Evolutionary conservation across 768 basidiomycete genomes (phyloP), one percentile per base, ranked within the genome.

Genomic region (Termitomyces sp.): DNA sequence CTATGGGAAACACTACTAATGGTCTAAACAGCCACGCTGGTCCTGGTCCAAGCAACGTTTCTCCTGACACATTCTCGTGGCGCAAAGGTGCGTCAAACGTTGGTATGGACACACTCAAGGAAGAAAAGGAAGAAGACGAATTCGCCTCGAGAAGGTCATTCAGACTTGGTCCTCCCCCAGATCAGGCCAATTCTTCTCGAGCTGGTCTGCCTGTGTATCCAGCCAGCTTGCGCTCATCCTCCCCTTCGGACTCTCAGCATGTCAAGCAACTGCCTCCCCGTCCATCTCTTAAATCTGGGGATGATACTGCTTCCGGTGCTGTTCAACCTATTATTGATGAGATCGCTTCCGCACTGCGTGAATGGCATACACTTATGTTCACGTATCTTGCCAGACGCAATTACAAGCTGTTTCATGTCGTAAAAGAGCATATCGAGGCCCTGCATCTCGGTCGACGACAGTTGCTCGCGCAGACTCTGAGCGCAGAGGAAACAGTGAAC

Each of bases 361-460:
- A 98, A 82, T 98, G 95, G 94, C 90, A 96, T 66, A 83, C 84
- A 36, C 77, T 94, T 52, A 88, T 98, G 81, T 94, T 93, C 67
- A 88, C 88, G 60, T 94, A 97, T 70, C 87, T 98, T 42, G 87
- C 90, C 9, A 80, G 85, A 46, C 83, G 94, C 55, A 91, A 98
- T 65, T 98, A 98, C 75, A 82, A 83, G 42, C 83, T 94, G 20
- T 98, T 98, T 72, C 83, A 88, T 59, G 77, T 83, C 8, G 92
- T 98, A 55, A 84, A 85, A 57, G 87, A 88, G 53, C 93, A 96
- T 65, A 91, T 98, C 60, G 93, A 96, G 68, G 87, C 87, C 5
- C 79, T 98, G 5, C 94, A 97, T 68, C 82, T 92, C 24, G 94
- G 93, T n/a, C 82, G 96, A 52, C 80, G 94, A 24, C 96, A 98